phyloP scores from a whole-genome alignment of 1,284 basidiomycete genomes.

The Trichosporon asahii region DNA sequence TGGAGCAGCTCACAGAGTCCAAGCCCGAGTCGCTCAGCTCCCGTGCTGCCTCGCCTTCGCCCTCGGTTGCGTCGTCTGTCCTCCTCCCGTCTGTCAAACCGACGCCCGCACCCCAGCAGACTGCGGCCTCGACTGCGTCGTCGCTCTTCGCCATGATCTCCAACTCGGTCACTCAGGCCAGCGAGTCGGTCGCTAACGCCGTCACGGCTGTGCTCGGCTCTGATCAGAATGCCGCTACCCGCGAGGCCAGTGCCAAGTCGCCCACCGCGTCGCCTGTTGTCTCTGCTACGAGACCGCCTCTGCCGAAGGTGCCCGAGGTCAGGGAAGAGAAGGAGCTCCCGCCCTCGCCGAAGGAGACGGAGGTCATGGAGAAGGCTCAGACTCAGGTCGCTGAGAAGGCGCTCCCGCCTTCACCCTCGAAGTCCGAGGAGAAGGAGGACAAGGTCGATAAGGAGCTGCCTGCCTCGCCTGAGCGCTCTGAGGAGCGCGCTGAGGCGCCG shows the following conservation, averaged over 20 bases:
- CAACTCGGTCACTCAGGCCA: slow-evolving; percentile 1
- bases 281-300: not conserved
- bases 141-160: slow-evolving; percentile 6
- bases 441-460: not conserved
- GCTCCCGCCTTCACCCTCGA: not conserved
- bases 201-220: slow-evolving; percentile 3
- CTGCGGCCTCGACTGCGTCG: not conserved
- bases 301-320: not conserved
- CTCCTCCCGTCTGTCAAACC: slow-evolving; percentile 1
- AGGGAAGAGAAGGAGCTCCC: not conserved
- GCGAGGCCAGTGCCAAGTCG: not conserved
- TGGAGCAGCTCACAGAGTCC: not conserved
- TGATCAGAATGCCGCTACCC: not conserved
- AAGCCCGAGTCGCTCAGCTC: not conserved
- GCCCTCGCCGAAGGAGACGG: not conserved
- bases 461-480: not conserved
- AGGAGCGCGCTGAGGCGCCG: not conserved
- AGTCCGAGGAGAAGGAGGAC: not conserved
- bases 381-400: not conserved
- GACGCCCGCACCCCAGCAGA: not conserved
- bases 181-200: slow-evolving; percentile 8
- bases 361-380: not conserved
- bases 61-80: not conserved
- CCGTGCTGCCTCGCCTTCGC: not conserved
- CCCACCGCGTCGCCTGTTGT: not conserved